phyloP scores from a whole-genome alignment of 345 rosid genomes.

The Salix exigua region DNA sequence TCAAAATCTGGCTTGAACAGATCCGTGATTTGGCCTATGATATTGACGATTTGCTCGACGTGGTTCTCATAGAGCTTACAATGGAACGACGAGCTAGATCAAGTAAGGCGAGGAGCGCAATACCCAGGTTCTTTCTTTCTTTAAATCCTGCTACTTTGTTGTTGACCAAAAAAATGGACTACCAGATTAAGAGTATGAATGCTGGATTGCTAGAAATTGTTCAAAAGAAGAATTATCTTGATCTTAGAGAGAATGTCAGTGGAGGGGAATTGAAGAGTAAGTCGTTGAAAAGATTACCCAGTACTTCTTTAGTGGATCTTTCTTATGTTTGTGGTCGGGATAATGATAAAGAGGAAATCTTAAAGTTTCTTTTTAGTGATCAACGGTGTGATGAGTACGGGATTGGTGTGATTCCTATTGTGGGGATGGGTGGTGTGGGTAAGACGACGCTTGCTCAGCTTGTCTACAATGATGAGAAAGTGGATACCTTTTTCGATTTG shows the following conservation, averaged over 20 bases:
- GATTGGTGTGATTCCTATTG: neutral
- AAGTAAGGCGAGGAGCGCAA: neutral
- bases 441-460: slow-evolving; percentile 1
- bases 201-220: slow-evolving; percentile 7
- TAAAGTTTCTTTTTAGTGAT: neutral
- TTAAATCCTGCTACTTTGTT: neutral
- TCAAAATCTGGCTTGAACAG: slow-evolving; percentile 12
- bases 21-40: slow-evolving; percentile 18
- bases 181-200: neutral
- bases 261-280: neutral
- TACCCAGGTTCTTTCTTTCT: neutral
- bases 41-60: slow-evolving; percentile 19
- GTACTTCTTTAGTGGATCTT: slow-evolving; percentile 10
- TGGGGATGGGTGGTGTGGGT: neutral
- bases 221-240: neutral
- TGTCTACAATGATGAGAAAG: neutral
- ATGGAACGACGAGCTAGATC: neutral
- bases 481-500: neutral
- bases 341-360: slow-evolving; percentile 11
- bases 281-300: slow-evolving; percentile 1
- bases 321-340: slow-evolving; percentile 33
- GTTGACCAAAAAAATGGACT: neutral
- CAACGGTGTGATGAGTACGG: neutral
- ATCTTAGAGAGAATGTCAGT: slow-evolving; percentile 1
- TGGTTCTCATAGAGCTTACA: neutral